Evolutionary conservation across 768 basidiomycete genomes (phyloP).

Genomic region (Tulasnella sp.): DNA sequence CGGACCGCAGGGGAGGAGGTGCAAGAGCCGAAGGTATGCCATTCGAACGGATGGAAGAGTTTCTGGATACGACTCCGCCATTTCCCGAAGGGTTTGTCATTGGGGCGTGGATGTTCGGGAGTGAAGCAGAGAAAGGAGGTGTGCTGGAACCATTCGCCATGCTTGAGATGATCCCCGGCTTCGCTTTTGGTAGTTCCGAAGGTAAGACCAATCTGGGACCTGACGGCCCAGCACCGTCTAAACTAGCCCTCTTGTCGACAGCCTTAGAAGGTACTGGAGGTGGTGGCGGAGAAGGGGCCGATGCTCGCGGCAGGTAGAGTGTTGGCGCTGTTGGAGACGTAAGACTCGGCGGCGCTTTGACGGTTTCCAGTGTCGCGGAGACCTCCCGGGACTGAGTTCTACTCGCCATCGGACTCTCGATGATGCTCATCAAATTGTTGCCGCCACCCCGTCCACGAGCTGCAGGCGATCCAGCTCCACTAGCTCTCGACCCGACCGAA

Average conservation of each 20-base stretch:
- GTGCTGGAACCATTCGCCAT: background rate
- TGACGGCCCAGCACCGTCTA: background rate
- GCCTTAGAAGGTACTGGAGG: conserved; percentile 4
- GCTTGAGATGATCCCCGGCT: background rate
- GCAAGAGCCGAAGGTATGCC: conserved; percentile 8
- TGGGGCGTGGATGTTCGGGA: background rate
- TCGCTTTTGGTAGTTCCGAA: background rate
- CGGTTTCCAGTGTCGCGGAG: conserved; percentile 33
- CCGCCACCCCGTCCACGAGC: background rate
- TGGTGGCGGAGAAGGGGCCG: background rate
- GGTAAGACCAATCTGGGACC: background rate
- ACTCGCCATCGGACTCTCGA: conserved; percentile 41
- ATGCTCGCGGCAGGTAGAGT: background rate
- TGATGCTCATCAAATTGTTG: conserved; percentile 58
- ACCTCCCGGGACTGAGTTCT: background rate
- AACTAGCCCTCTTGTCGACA: background rate
- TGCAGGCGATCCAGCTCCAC: background rate
- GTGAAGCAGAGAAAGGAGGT: background rate
- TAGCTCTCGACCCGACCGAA: background rate
- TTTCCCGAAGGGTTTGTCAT: background rate
- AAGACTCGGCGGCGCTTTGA: conserved; percentile 44
- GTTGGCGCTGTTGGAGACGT: conserved; percentile 22
- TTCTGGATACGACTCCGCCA: background rate
- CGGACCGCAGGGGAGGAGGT: conserved; percentile 9
- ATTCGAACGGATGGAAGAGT: conserved; percentile 2